These are phyloP conservation scores for Boechera divaricarpa DNA, from an alignment of 345 rosid genomes.

Conservation along the genomic window DNA sequence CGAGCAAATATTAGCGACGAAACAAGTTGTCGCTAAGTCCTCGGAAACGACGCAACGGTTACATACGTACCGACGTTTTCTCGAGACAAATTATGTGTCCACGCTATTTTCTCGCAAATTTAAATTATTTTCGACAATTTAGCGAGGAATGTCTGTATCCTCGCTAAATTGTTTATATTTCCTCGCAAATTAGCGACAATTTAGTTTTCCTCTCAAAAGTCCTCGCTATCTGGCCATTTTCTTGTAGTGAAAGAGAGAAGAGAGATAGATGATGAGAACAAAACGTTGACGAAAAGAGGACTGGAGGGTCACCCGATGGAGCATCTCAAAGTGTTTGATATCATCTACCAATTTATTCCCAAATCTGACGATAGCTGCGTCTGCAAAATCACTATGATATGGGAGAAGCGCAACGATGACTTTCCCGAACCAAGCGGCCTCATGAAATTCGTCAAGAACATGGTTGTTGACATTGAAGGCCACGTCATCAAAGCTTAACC, in stretches of 20 bases:
- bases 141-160: too few relatives aligned
- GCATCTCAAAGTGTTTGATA: slow-evolving; percentile 33
- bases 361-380: slow-evolving; percentile 3
- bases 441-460: slow-evolving; percentile 38
- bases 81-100: too few relatives aligned
- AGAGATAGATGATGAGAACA: slow-evolving; percentile 35
- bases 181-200: too few relatives aligned
- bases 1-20: too few relatives aligned
- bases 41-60: too few relatives aligned
- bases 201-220: too few relatives aligned
- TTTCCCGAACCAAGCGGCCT: slow-evolving; percentile 34
- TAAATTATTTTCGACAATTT: too few relatives aligned
- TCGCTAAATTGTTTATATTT: too few relatives aligned
- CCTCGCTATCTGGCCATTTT: too few relatives aligned
- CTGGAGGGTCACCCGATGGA: slow-evolving; percentile 38
- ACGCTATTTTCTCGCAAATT: too few relatives aligned
- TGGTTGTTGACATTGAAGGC: slow-evolving; percentile 35
- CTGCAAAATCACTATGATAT: not conserved
- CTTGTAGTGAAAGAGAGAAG: slow-evolving; percentile 38
- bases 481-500: slow-evolving; percentile 39
- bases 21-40: too few relatives aligned
- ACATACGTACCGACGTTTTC: too few relatives aligned
- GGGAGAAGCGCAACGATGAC: slow-evolving; percentile 29
- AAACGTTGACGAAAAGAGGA: slow-evolving; percentile 37
- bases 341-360: slow-evolving; percentile 31